Conservation (phyloP, 2,329 filamentous ascomycete genomes). For the Arthrobotrys iridis region DNA sequence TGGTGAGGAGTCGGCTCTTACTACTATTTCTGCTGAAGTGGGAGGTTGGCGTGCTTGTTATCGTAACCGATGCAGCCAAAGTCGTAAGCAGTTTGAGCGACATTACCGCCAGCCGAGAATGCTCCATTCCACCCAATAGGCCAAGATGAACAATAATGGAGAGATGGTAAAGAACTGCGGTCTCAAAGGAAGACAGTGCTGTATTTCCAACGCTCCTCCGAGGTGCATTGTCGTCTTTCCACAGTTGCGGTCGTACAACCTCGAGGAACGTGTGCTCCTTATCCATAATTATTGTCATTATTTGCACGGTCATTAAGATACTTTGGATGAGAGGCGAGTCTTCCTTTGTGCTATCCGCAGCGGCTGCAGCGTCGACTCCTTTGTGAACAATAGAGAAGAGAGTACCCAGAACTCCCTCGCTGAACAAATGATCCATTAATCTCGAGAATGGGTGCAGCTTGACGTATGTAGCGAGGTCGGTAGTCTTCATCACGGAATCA, state of each 20-base stretch:
- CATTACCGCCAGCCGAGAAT: conserved; percentile 80
- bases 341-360: conserved; percentile 67
- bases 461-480: conserved; percentile 81
- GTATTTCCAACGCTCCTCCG: conserved; percentile 74
- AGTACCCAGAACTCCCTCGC: conserved; percentile 82
- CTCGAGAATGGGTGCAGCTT: conserved; percentile 90
- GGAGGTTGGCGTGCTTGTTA: conserved; percentile 73
- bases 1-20: conserved; percentile 85
- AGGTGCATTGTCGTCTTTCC: conserved; percentile 70
- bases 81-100: conserved; percentile 86
- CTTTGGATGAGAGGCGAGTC: conserved; percentile 84
- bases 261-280: conserved; percentile 92
- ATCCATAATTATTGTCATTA: conserved; percentile 83
- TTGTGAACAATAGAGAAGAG: conserved; percentile 83
- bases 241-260: conserved; percentile 82
- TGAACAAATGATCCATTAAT: conserved; percentile 98
- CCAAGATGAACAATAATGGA: conserved; percentile 82
- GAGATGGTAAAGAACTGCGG: conserved; percentile 84
- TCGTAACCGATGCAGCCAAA: conserved; percentile 82
- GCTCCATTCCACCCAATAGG: conserved; percentile 84
- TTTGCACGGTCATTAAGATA: conserved; percentile 80
- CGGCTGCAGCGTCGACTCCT: conserved; percentile 70
- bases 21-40: conserved; percentile 70
- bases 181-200: conserved; percentile 88
- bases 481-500: conserved; percentile 77